phyloP scores from a whole-genome alignment of 2,329 filamentous ascomycete species.

The Colletotrichum siamense region DNA sequence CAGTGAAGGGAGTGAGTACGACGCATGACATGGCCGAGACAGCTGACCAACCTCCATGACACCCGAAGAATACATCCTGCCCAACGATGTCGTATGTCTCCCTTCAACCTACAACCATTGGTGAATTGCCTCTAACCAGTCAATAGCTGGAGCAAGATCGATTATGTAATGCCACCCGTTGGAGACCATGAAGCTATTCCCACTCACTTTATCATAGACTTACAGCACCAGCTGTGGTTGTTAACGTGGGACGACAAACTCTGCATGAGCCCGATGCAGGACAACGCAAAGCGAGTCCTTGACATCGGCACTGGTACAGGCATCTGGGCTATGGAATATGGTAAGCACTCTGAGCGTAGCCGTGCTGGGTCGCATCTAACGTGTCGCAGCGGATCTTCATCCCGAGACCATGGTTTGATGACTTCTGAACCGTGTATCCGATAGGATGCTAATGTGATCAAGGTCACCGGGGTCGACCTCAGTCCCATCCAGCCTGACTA shows the following conservation, averaged over 20 bases:
- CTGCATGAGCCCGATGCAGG: slow-evolving; percentile 29
- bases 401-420: slow-evolving; percentile 32
- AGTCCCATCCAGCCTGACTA: slow-evolving; percentile 38
- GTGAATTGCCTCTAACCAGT: neutral
- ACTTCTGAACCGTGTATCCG: neutral
- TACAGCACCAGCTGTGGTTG: slow-evolving; percentile 40
- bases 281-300: slow-evolving; percentile 22
- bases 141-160: slow-evolving; percentile 31
- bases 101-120: neutral
- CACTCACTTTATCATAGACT: slow-evolving; percentile 26
- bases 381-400: slow-evolving; percentile 29
- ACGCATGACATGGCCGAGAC: neutral
- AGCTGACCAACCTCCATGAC: neutral
- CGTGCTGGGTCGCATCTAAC: slow-evolving; percentile 3
- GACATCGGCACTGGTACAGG: slow-evolving; percentile 32
- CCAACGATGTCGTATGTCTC: slow-evolving; percentile 27
- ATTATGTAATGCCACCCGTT: neutral
- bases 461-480: slow-evolving; percentile 34
- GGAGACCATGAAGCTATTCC: neutral
- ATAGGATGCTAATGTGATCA: neutral
- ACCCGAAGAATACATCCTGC: slow-evolving; percentile 28
- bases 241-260: slow-evolving; percentile 37
- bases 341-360: neutral
- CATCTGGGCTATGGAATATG: slow-evolving; percentile 30
- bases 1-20: slow-evolving; percentile 26